Evolutionary conservation across 352 stramenopile genomes (phyloP), one percentile per base, ranked within the genome.

Genomic region (Phytopythium mirpurense): DNA sequence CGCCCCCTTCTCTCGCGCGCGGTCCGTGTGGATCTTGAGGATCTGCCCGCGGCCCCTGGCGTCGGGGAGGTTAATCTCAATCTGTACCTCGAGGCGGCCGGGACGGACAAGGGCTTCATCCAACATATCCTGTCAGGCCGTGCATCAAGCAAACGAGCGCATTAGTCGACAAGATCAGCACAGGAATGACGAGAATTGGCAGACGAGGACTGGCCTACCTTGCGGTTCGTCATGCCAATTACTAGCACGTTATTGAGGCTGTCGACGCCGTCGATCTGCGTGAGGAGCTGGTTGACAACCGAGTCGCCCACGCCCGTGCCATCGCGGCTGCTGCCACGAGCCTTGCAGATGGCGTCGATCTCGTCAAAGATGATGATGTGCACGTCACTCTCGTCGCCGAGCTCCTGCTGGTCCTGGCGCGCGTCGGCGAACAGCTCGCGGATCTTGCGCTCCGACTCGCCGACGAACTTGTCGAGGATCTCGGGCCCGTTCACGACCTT

Each of bases 331-430:
- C 75, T 86, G 50, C 97, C 97, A 71, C 98, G 90, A 46, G 89
- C 62, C 68, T 99, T 99, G 69, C 95, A 99, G 71, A 99, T 99
- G 32, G 98, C 97, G 79, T 99, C 98, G 72, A 99, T 99, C 72
- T 99, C 97, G 74, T 99, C 97, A 63, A 99, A 98, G 67, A 99
- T 99, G 67, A 99, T 98, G 66, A 99, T 99, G 70, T 99, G 97
- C 47, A 99, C 85, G 59, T 98, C 97, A 52, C 85, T 98, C 52
- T 98, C 91, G 56, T 99, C 97, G 47, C 96, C 97, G 21, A 97
- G 63, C 47, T 97, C 85, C 47, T 94, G 71, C 52, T 94, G 80
- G 53, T 94, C 84, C 54, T 88, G 67, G 26, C 82, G 75, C 11
- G 97, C 97, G 54, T 99, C 97, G 1, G 90, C 82, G 69, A 99